Evolutionary conservation across 768 basidiomycete species (phyloP).

Genomic region (Calocybe cyanea): DNA sequence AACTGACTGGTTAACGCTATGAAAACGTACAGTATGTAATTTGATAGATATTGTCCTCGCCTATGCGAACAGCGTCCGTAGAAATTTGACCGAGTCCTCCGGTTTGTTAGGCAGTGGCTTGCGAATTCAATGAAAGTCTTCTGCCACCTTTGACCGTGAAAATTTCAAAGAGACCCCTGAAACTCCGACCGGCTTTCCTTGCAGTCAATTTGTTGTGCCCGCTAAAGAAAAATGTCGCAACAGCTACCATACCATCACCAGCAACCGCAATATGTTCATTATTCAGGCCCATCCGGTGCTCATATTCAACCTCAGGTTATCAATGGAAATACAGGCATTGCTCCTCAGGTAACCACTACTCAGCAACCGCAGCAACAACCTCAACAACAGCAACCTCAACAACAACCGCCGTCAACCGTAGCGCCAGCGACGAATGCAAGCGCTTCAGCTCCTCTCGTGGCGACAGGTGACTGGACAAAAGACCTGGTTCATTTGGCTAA

Average conservation of each 20-base stretch:
- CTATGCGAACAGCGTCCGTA: no score
- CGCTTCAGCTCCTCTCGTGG: slow-evolving; percentile 51
- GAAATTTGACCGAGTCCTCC: no score
- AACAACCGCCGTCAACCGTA: slow-evolving; percentile 21
- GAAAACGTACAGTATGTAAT: no score
- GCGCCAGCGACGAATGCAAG: slow-evolving; percentile 15
- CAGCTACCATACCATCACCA: slow-evolving; percentile 29
- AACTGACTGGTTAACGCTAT: no score
- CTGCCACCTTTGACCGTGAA: slow-evolving; percentile 12
- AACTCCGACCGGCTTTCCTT: slow-evolving; percentile 30
- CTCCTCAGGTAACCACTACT: slow-evolving; percentile 26
- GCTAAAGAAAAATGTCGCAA: slow-evolving; percentile 37
- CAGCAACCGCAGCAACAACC: slow-evolving; percentile 21
- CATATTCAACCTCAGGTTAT: slow-evolving; percentile 16
- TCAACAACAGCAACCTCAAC: slow-evolving; percentile 22
- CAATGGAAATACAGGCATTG: slow-evolving; percentile 18
- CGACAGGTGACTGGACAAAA: slow-evolving; percentile 84
- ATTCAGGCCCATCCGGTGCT: slow-evolving; percentile 26
- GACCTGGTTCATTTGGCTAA: slow-evolving; percentile 84
- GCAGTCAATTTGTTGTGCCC: slow-evolving; percentile 19
- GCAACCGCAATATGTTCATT: slow-evolving; percentile 35
- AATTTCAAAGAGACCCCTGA: slow-evolving; percentile 30
- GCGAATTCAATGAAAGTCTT: slow-evolving; percentile 7
- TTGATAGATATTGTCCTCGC: no score
- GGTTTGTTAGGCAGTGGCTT: background rate